These are phyloP conservation scores for Silene coronaria DNA, from an alignment of 179 eudicot species.

Conservation along the genomic window DNA sequence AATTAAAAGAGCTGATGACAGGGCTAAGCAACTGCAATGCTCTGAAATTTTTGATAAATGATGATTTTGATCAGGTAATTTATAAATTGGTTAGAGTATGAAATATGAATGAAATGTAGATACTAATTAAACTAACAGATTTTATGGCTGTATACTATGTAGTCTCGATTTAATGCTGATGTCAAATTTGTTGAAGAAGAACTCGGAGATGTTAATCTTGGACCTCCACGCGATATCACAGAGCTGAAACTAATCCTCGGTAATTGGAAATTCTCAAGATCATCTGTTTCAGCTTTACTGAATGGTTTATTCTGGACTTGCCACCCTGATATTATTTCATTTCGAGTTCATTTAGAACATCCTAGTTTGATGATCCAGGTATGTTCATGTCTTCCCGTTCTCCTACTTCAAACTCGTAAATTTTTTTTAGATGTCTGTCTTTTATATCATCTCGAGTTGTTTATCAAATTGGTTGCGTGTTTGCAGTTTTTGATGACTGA, in stretches of 20 bases:
- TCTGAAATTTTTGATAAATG: background rate
- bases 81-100: background rate
- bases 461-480: background rate
- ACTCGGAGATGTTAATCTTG: background rate
- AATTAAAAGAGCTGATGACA: background rate
- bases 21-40: background rate
- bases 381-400: background rate
- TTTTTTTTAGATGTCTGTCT: too few relatives aligned
- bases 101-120: background rate
- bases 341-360: background rate
- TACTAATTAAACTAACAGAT: background rate
- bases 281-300: constrained; percentile 3
- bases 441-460: too few relatives aligned
- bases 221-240: background rate
- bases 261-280: background rate
- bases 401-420: background rate
- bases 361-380: constrained; percentile 6
- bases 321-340: constrained; percentile 6
- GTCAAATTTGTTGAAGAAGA: background rate
- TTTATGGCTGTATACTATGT: background rate
- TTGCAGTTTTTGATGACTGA: background rate
- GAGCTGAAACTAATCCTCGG: background rate
- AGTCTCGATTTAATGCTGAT: background rate
- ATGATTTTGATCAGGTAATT: background rate
- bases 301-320: constrained; percentile 5